Percentiles rank a stretch among this genome's conserved stretches.
Conservation (phyloP, 805 yeast genomes). For the Zygosaccharomyces siamensis region DNA sequence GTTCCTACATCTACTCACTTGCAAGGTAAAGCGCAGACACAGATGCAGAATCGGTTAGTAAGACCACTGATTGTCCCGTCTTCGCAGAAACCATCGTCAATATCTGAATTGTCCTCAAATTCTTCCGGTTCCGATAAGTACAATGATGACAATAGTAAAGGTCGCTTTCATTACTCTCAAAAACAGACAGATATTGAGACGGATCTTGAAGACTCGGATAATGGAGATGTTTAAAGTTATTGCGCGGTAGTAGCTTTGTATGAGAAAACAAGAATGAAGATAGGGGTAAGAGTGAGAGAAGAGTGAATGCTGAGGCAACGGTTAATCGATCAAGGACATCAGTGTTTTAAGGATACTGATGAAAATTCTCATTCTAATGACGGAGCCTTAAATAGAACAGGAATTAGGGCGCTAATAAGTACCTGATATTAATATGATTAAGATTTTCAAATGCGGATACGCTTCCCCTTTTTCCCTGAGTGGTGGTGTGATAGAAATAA, state of each 20-base stretch:
- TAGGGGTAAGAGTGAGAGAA: background rate
- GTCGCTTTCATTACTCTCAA: constrained; percentile 10
- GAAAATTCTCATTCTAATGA: too few species aligned
- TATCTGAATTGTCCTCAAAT: constrained; percentile 12
- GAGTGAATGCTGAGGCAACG: background rate
- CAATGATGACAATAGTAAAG: background rate
- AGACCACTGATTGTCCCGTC: constrained; percentile 10
- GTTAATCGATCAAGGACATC: too few species aligned
- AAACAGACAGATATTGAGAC: constrained; percentile 27
- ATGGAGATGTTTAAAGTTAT: background rate
- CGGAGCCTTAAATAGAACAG: background rate
- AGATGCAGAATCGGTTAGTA: constrained; percentile 4
- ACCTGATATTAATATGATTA: background rate
- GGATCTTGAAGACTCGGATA: constrained; percentile 20
- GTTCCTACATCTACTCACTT: background rate
- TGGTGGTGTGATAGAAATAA: background rate
- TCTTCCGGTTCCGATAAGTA: constrained; percentile 9
- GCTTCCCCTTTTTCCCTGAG: background rate
- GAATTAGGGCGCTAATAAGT: background rate
- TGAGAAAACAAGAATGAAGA: too few species aligned
- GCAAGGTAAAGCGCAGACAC: background rate
- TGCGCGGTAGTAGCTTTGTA: too few species aligned
- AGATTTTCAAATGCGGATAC: background rate
- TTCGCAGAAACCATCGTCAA: constrained; percentile 13
- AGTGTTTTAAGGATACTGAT: too few species aligned